A percentile compares a stretch with the other conserved stretches of the same genome.
Evolutionary conservation across 306 rosid species (phyloP).

Genomic region (Vigna reflexopilosa): DNA sequence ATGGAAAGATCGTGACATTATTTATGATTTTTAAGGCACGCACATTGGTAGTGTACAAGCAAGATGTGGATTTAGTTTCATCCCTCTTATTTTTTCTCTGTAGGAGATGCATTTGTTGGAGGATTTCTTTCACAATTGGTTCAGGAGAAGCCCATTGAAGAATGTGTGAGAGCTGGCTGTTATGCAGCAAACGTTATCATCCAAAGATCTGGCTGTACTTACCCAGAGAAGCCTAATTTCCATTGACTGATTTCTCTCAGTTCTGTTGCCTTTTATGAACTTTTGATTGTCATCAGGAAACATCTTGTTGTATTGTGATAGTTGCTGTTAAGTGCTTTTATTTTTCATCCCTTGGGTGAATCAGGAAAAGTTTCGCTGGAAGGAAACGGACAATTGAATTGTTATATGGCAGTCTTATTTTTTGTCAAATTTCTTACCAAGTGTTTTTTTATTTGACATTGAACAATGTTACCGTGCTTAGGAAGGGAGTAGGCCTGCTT

Average conservation of each 20-base stretch:
- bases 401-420: not conserved
- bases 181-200: slow-evolving; percentile 83
- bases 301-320: slow-evolving; percentile 20
- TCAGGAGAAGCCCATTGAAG: slow-evolving; percentile 77
- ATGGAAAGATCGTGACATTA: not conserved
- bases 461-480: no score
- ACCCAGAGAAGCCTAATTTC: slow-evolving; percentile 85
- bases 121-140: slow-evolving; percentile 84
- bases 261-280: not conserved
- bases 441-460: no score
- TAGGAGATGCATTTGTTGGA: slow-evolving; percentile 93
- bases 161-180: slow-evolving; percentile 73
- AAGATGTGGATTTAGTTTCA: not conserved
- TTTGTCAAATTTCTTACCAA: not conserved
- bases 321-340: slow-evolving; percentile 6
- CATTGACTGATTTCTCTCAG: slow-evolving; percentile 30
- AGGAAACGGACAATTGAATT: slow-evolving; percentile 8
- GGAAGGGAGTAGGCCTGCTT: no score
- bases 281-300: slow-evolving; percentile 27
- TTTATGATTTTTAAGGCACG: not conserved
- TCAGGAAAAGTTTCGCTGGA: not conserved
- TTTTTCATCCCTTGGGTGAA: not conserved
- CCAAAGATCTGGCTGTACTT: slow-evolving; percentile 91
- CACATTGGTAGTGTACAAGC: not conserved
- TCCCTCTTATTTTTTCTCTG: slow-evolving; percentile 10